Evolutionary conservation across 2,329 filamentous ascomycete species (phyloP), one percentile per base, ranked within the genome.

Genomic region (Colletotrichum zoysiae): DNA sequence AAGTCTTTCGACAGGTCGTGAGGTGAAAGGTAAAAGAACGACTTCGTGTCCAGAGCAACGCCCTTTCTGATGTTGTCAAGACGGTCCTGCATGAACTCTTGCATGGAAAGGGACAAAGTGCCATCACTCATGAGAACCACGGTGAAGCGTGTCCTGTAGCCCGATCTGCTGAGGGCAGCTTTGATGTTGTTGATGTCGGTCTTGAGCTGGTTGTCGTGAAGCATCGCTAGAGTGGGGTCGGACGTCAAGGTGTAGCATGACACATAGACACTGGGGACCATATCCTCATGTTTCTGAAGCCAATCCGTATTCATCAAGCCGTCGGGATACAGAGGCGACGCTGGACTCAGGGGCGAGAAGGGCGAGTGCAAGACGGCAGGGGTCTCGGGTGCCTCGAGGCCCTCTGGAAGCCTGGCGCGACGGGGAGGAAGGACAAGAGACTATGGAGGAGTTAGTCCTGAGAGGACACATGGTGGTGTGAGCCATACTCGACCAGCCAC

Each of bases 141-240:
- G 12, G 93, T 89, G 76, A 96, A 87, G 18, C 91, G 89, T 53
- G 91, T 95, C 79, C 92, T 95, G 82, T 94, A 95, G 7, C 92
- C 92, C 5, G 92, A 93, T 74, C 86, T 85, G 59, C 80, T 78
- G 66, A 98, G 86, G 23, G 91, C 87, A 46, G 86, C 89, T 76
- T 92, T 95, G 73, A 95, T 85, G 40, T 88, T 89, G 79, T 92
- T 95, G 77, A 99, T 94, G 77, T 98, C 95, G 9, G 90, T 90
- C 80, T 97, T 97, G 55, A 98, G 86, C 78, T 93, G 91, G 79
- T 96, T 96, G 79, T 98, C 95, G 74, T 92, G 88, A n/a, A 95
- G 82, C 6, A 91, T 93, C 65, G 92, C 91, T 70, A 92, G 88
- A n/a, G 89, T 92, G 0, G 90, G 85, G 77, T 97, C 92, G 30